Conservation (phyloP, 116 monocot species). For the Dioscorea cayenensis region DNA sequence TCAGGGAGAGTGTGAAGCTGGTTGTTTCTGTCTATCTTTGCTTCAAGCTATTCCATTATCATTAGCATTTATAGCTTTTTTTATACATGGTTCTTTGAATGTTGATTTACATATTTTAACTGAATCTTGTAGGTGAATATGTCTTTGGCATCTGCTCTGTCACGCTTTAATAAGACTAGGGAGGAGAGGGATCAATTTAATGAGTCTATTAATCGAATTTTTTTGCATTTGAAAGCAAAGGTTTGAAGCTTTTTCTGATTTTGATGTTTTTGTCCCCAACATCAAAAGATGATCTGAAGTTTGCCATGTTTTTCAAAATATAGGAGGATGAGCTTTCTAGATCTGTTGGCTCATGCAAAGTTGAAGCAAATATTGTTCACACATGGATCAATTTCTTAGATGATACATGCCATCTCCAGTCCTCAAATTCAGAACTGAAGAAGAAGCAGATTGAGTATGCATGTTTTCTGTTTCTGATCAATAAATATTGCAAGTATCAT, state of each 20-base stretch:
- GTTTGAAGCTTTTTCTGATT: slow-evolving; percentile 8
- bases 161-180: slow-evolving; percentile 69
- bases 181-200: slow-evolving; percentile 92
- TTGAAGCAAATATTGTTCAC: slow-evolving; percentile 60
- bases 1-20: no score
- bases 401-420: slow-evolving; percentile 76
- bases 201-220: slow-evolving; percentile 76
- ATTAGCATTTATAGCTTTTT: neutral
- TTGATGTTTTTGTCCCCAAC: no score
- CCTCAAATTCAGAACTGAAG: slow-evolving; percentile 35
- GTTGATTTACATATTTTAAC: neutral
- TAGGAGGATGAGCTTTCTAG: slow-evolving; percentile 88
- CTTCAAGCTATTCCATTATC: no score
- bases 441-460: slow-evolving; percentile 67
- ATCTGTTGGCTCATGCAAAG: slow-evolving; percentile 77
- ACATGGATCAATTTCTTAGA: slow-evolving; percentile 92
- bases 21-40: no score
- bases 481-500: no score
- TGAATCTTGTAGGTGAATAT: slow-evolving; percentile 48
- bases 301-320: slow-evolving; percentile 3
- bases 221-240: slow-evolving; percentile 79
- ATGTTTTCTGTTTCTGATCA: neutral
- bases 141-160: slow-evolving; percentile 41
- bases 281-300: neutral
- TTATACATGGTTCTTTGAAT: neutral